Conservation (phyloP, 2,329 filamentous ascomycete species). For the Stagonosporopsis rhizophila region DNA sequence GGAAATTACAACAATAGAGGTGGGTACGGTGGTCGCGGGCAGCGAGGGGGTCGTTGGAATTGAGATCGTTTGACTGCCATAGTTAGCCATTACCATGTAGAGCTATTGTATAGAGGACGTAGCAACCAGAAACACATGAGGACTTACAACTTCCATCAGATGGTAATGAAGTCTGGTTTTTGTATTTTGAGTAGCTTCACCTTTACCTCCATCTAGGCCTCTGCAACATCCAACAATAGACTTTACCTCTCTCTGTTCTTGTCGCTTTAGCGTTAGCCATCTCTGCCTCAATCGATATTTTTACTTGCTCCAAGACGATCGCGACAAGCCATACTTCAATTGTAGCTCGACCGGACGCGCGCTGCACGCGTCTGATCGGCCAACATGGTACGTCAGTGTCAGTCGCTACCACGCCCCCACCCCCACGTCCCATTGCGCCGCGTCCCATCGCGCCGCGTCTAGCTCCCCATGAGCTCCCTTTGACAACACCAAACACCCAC, state of each 20-base stretch:
- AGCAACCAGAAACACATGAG: not conserved
- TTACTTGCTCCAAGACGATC: not conserved
- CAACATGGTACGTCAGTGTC: conserved; percentile 18
- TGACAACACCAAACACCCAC: conserved; percentile 5
- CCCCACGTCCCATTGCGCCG: too few species aligned
- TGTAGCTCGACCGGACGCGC: conserved; percentile 5
- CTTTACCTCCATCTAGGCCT: not conserved
- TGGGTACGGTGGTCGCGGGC: conserved; percentile 27
- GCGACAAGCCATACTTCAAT: not conserved
- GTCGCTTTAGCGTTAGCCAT: too few species aligned
- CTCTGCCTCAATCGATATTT: not conserved
- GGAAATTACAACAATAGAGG: conserved; percentile 27
- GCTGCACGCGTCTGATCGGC: conserved; percentile 17
- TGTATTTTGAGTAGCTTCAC: not conserved
- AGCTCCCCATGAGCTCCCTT: conserved; percentile 8
- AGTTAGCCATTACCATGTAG: too few species aligned
- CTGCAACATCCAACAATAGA: not conserved
- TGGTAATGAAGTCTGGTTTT: not conserved
- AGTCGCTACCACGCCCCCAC: too few species aligned
- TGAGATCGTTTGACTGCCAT: not conserved
- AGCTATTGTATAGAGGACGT: not conserved
- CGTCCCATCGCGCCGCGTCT: too few species aligned
- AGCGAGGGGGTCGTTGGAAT: conserved; percentile 26
- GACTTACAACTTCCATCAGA: not conserved
- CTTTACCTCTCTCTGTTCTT: not conserved